Evolutionary conservation across 2,329 filamentous ascomycete genomes (phyloP), one percentile per base, ranked within the genome.

Genomic region (Fusarium virguliforme): DNA sequence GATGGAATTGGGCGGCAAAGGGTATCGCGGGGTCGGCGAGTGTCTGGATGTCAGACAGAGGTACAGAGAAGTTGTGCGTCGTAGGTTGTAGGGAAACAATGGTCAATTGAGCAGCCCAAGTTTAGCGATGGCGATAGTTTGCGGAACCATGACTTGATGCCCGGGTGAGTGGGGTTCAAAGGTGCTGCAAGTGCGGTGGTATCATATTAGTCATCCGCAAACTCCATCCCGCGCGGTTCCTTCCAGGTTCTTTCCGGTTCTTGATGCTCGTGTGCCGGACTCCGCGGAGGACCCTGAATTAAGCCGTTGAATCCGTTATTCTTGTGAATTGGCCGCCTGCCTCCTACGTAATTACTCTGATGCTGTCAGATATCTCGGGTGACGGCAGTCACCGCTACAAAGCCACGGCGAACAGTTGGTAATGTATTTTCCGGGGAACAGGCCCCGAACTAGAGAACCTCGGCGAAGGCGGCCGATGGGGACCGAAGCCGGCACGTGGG

Each of bases 51-150:
- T 8, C 41, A 32, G 28, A 8, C n/a, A 41, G 30, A 61, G 64
- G 55, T 54, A 55, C 46, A 65, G 50, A 56, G 13, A 50, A 35
- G 40, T 48, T n/a, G 48, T 53, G 60, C 68, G 59, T 60, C n/a
- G 48, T 53, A 12, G 46, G 51, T 53, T 35, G 56, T 58, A 60
- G 34, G 50, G 41, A 58, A 65, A 48, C 41, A 71, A 64, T 64
- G 53, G 18, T 9, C 35, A 65, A 65, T 61, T 59, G 71, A 68
- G 67, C 51, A 58, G 60, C 37, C 62, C 50, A 66, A 60, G 62
- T 60, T 60, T 60, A 41, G 50, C 70, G 68, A 75, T 75, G 65
- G 70, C 65, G 71, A 75, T 75, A 64, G 67, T 71, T 74, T 71
- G 70, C 69, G 67, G 71, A 70, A 74, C 69, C 73, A 71, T 71